Percentiles rank a stretch among this genome's conserved stretches.
These are phyloP conservation scores for Colletotrichum sp. DNA, from an alignment of 2,329 filamentous ascomycete species.

Conservation along the genomic window DNA sequence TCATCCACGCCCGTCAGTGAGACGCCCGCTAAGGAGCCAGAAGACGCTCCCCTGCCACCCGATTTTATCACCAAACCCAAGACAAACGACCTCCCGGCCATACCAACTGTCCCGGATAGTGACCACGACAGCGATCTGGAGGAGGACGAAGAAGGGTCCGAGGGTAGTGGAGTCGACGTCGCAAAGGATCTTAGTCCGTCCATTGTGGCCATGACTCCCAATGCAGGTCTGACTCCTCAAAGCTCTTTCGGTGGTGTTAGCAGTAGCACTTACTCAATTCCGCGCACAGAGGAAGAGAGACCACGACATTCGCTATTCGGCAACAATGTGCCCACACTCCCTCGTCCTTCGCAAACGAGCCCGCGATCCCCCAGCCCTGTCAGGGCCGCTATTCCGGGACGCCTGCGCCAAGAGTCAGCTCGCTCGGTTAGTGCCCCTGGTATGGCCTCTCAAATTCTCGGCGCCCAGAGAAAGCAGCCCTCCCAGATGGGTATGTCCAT, in stretches of 20 bases:
- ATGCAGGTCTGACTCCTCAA: slow-evolving; percentile 59
- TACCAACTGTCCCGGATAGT: slow-evolving; percentile 19
- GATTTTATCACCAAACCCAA: slow-evolving; percentile 32
- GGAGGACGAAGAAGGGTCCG: slow-evolving; percentile 49
- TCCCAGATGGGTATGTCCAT: slow-evolving; percentile 43
- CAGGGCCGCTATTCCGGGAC: slow-evolving; percentile 60
- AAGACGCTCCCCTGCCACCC: slow-evolving; percentile 47
- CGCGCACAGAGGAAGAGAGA: slow-evolving; percentile 49
- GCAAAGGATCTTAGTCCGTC: slow-evolving; percentile 66
- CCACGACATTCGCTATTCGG: slow-evolving; percentile 57
- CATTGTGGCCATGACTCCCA: slow-evolving; percentile 47
- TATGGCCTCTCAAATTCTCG: slow-evolving; percentile 60
- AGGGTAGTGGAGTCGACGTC: slow-evolving; percentile 69
- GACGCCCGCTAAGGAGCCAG: slow-evolving; percentile 26
- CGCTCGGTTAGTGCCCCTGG: slow-evolving; percentile 67
- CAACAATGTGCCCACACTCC: slow-evolving; percentile 59
- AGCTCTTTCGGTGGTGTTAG: slow-evolving; percentile 61
- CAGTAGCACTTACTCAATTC: slow-evolving; percentile 52
- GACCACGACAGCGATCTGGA: slow-evolving; percentile 31
- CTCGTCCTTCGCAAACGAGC: slow-evolving; percentile 59
- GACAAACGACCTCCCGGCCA: slow-evolving; percentile 29
- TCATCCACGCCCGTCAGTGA: slow-evolving; percentile 7
- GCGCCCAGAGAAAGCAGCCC: slow-evolving; percentile 40
- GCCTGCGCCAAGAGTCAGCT: slow-evolving; percentile 52
- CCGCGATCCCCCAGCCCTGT: slow-evolving; percentile 78